Evolutionary conservation across 805 yeast species (phyloP), one percentile per base, ranked within the genome.

Genomic region (Ogataea kodamae): DNA sequence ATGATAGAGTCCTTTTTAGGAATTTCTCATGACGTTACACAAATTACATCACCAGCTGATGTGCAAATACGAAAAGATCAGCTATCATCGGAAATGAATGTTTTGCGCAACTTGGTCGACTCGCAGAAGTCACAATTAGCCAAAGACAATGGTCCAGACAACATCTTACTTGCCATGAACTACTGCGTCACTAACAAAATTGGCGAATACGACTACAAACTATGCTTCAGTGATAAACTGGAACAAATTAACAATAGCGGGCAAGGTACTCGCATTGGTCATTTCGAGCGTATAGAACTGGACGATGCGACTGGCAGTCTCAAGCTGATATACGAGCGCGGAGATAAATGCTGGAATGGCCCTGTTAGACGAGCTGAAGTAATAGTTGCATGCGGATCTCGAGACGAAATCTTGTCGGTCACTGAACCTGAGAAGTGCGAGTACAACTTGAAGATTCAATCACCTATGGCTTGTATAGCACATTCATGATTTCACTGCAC

Each of bases 341-440:
- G 98, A 13, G 78, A 77, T 25, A 73, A 69, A 52, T 92, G 98
- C 59, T 90, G 97, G 96, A 85, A 88, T 55, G 98, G 98, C 0
- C 97, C 97, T 5, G 56, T 64, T 18, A 75, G 98, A 56, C 72
- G 81, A 20, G 89, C 86, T 1, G 61, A 56, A 7, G 79, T 85
- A 2, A 64, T 65, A 14, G 52, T 89, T 35, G 63, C 65, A 11
- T 92, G 98, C 61, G 94, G 94, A 0, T 60, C 67, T 2, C 59
- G 64, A 3, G 64, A 71, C 28, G 64, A 68, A 36, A 56, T 87
- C 15, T 36, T 81, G n/a, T 56, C 75, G 3, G 95, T 90, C 7
- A 67, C 79, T 25, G 98, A 92, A 60, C 90, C 92, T 2, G 94
- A 89, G 46, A 86, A 81, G 55, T 92, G 98, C 61, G 80, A 73